phyloP scores from a whole-genome alignment of 2,329 filamentous ascomycete genomes.

The Periconia digitata region DNA sequence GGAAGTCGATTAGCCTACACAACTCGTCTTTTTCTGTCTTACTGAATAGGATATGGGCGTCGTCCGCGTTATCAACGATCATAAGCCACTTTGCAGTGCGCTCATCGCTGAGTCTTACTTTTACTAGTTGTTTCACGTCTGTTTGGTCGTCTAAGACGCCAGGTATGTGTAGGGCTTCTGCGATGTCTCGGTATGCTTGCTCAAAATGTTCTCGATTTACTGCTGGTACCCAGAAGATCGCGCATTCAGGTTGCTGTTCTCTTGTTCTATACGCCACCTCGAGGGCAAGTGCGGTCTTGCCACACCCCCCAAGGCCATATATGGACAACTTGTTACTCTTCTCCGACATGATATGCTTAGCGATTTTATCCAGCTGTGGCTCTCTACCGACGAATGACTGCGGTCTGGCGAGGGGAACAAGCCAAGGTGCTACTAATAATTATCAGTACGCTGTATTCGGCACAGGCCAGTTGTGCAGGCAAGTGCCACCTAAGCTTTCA shows the following conservation, averaged over 20 bases:
- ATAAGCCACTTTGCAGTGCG: slow-evolving; percentile 15
- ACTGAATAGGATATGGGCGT: slow-evolving; percentile 21
- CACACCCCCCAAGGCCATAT: slow-evolving; percentile 42
- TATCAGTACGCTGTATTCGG: slow-evolving; percentile 1
- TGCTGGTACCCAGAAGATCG: slow-evolving; percentile 13
- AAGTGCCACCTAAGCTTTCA: slow-evolving; percentile 2
- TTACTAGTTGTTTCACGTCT: slow-evolving; percentile 11
- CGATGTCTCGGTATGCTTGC: slow-evolving; percentile 14
- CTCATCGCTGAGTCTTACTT: slow-evolving; percentile 12
- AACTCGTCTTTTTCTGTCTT: neutral
- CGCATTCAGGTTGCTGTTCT: slow-evolving; percentile 1
- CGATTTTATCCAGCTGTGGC: slow-evolving; percentile 4
- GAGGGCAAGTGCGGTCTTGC: slow-evolving; percentile 17
- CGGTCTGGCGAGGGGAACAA: slow-evolving; percentile 9
- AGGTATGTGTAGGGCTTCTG: slow-evolving; percentile 9
- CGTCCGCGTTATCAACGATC: slow-evolving; percentile 17
- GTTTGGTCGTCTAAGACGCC: slow-evolving; percentile 11
- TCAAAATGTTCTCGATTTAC: slow-evolving; percentile 7
- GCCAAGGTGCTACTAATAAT: slow-evolving; percentile 1
- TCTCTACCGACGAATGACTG: slow-evolving; percentile 7
- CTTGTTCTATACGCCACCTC: slow-evolving; percentile 10
- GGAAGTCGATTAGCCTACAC: slow-evolving; percentile 24
- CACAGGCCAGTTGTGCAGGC: neutral
- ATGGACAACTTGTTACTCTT: slow-evolving; percentile 25
- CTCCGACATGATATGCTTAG: slow-evolving; percentile 1